These are phyloP conservation scores for Chlorociboria aeruginascens DNA, from an alignment of 495 filamentous ascomycete genomes.

Conservation along the genomic window DNA sequence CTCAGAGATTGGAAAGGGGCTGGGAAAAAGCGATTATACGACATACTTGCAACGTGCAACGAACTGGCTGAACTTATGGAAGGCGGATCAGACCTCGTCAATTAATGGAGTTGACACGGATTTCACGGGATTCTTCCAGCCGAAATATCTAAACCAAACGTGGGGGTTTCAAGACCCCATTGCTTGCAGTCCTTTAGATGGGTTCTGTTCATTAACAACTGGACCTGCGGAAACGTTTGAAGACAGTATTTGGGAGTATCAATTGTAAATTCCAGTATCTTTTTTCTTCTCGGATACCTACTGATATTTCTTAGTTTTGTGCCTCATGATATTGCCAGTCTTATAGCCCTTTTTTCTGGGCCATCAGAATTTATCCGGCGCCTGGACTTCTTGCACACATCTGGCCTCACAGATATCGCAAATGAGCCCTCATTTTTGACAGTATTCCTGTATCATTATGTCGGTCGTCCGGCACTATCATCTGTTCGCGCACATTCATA, in stretches of 20 bases:
- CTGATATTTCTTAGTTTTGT: conserved; percentile 39
- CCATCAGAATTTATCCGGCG: conserved; percentile 43
- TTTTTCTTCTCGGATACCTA: conserved; percentile 27
- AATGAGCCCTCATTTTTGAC: conserved; percentile 62
- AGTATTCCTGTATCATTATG: conserved; percentile 59
- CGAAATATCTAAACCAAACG: conserved; percentile 46
- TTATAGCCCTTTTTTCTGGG: conserved; percentile 49
- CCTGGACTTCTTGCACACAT: conserved; percentile 51
- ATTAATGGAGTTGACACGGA: conserved; percentile 47
- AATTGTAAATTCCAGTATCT: conserved; percentile 52
- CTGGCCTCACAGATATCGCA: conserved; percentile 52
- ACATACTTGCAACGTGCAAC: conserved; percentile 48
- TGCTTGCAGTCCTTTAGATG: conserved; percentile 35
- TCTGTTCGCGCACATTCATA: conserved; percentile 47
- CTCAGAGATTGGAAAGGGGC: conserved; percentile 42
- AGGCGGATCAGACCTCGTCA: conserved; percentile 45
- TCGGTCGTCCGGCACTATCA: conserved; percentile 50
- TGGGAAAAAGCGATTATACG: conserved; percentile 37
- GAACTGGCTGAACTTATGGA: conserved; percentile 61
- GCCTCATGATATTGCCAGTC: conserved; percentile 52
- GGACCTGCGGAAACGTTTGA: conserved; percentile 60
- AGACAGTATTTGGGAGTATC: conserved; percentile 57
- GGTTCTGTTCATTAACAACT: conserved; percentile 44
- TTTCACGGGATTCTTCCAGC: conserved; percentile 56
- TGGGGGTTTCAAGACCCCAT: conserved; percentile 61